Evolutionary conservation across 2,329 filamentous ascomycete species (phyloP).

Genomic region (Microdochium paspali): DNA sequence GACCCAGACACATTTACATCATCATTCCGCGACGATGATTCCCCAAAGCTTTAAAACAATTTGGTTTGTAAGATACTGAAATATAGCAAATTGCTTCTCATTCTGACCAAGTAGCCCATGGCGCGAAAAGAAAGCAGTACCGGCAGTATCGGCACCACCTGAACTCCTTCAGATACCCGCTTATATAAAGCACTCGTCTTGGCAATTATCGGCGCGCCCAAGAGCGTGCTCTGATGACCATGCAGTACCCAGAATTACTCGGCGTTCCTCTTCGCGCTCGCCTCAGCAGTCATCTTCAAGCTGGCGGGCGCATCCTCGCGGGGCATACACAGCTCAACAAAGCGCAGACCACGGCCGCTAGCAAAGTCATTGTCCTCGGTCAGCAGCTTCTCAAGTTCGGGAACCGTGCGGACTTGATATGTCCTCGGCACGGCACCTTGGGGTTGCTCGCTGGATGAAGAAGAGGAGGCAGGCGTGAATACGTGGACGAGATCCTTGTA

Average conservation of each 20-base stretch:
- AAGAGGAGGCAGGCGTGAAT: conserved; percentile 30
- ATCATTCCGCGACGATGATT: no score
- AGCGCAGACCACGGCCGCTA: conserved; percentile 44
- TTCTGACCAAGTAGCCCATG: no score
- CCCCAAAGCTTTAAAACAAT: no score
- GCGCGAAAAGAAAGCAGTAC: no score
- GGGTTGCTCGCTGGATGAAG: not conserved
- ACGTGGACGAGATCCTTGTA: conserved; percentile 57
- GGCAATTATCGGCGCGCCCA: not conserved
- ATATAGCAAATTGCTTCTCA: no score
- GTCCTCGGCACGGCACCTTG: not conserved
- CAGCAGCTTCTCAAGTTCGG: conserved; percentile 58
- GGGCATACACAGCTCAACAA: conserved; percentile 77
- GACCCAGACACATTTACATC: no score
- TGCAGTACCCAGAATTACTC: no score
- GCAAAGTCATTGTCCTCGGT: conserved; percentile 50
- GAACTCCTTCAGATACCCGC: no score
- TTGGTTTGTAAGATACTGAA: no score
- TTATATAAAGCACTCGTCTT: no score
- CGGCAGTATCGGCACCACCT: no score
- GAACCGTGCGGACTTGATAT: conserved; percentile 59
- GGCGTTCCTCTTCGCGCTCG: conserved; percentile 59
- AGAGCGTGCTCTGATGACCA: not conserved
- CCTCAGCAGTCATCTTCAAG: conserved; percentile 60
- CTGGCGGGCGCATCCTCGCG: conserved; percentile 67